A percentile compares a stretch with the other conserved stretches of the same genome.
Evolutionary conservation across 2,329 filamentous ascomycete species (phyloP).

Genomic region (Talaromyces sp.): DNA sequence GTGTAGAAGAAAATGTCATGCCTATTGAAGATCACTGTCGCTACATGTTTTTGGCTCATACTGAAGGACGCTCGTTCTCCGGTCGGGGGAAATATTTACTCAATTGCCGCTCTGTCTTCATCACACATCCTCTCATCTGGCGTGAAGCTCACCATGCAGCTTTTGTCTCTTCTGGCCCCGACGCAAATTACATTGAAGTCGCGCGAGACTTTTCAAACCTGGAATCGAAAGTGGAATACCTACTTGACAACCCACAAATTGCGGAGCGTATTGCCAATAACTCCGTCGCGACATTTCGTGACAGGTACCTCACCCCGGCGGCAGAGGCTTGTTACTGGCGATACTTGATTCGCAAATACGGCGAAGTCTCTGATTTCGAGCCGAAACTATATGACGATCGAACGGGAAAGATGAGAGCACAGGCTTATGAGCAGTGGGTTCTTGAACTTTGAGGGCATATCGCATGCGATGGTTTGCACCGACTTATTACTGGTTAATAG

Average conservation of each 20-base stretch:
- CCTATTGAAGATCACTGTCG: constrained; percentile 54
- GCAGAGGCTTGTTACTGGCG: constrained; percentile 58
- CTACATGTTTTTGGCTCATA: constrained; percentile 55
- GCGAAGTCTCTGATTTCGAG: constrained; percentile 41
- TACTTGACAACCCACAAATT: constrained; percentile 42
- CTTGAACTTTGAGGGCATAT: constrained; percentile 24
- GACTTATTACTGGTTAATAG: neutral
- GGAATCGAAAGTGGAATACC: constrained; percentile 40
- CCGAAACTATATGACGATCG: constrained; percentile 36
- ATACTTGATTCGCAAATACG: constrained; percentile 42
- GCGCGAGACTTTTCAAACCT: constrained; percentile 57
- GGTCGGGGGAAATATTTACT: constrained; percentile 54
- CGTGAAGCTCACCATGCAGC: constrained; percentile 50
- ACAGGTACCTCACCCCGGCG: constrained; percentile 54
- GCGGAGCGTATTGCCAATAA: constrained; percentile 53
- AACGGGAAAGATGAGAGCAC: constrained; percentile 31
- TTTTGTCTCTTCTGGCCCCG: constrained; percentile 43
- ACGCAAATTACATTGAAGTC: constrained; percentile 52
- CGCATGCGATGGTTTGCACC: constrained; percentile 3
- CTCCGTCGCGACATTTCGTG: constrained; percentile 47
- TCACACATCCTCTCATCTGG: constrained; percentile 50
- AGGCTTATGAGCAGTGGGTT: constrained; percentile 43
- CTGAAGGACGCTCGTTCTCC: constrained; percentile 54
- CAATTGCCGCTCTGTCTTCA: constrained; percentile 50
- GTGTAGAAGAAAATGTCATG: constrained; percentile 42